Evolutionary conservation across 495 filamentous ascomycete genomes (phyloP), one percentile per base, ranked within the genome.

Genomic region (Tetracladium setigerum): DNA sequence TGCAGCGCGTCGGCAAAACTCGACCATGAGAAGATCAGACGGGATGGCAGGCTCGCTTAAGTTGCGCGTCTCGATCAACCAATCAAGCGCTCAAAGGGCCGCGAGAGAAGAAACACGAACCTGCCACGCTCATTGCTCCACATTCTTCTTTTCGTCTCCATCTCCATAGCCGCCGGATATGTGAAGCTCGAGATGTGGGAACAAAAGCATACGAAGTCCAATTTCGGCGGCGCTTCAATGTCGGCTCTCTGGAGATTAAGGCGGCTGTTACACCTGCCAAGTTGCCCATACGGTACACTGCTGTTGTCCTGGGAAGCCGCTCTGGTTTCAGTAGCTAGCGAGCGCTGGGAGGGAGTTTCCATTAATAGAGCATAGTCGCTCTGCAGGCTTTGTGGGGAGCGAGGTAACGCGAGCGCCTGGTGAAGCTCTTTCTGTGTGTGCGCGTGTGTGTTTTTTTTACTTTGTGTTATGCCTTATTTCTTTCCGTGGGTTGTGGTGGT

Each of bases 361-460:
- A 15, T 11, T n/a, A 16, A 9, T 9, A 19, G 40, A 12, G 22
- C 16, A n/a, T 14, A 44, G 27, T 4, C 8, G 30, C 27, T 15
- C 22, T 6, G 2, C 7, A 17, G 15, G 8, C 30, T 24, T 33
- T 8, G 16, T 13, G 24, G 35, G 17, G 53, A 33, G 12, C 17
- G 38, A 39, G 51, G 40, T 58, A 45, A 55, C 52, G 55, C 51
- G 47, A 35, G 55, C 55, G 55, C 31, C 47, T 58, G 38, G 37
- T 43, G 50, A 48, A 47, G 14, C 24, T 14, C 16, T 27, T 27
- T 27, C 22, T 27, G 22, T 27, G 3, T 27, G 7, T 27, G 22
- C 22, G 22, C 7, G 22, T 7, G 22, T 27, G 22, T 27, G 22
- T 27, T 27, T 27, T 3, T 27, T 27, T 27, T 3, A 3, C 22